Evolutionary conservation across 2,329 filamentous ascomycete species (phyloP).

Genomic region (Pseudophaeomoniella oleicola): DNA sequence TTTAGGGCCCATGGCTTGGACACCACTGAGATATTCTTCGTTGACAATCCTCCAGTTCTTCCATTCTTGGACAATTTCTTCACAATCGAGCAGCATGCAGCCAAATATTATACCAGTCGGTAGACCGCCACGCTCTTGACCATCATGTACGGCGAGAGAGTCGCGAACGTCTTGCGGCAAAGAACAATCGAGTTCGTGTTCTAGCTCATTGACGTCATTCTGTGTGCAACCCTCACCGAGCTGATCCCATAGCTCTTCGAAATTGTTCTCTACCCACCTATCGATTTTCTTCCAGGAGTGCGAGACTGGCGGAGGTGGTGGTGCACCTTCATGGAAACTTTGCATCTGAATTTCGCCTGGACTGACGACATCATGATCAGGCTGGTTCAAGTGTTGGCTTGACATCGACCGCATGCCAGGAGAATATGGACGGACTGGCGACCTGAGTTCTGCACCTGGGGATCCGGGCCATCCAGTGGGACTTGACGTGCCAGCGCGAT

Average conservation of each 20-base stretch:
- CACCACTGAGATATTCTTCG: conserved; percentile 62
- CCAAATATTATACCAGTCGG: conserved; percentile 90
- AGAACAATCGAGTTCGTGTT: conserved; percentile 89
- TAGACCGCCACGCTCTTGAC: conserved; percentile 84
- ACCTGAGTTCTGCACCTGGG: conserved; percentile 38
- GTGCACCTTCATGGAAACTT: conserved; percentile 79
- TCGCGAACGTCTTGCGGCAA: conserved; percentile 88
- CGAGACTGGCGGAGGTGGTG: conserved; percentile 70
- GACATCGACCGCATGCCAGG: conserved; percentile 74
- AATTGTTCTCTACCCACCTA: conserved; percentile 85
- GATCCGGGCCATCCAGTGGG: conserved; percentile 48
- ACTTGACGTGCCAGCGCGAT: conserved; percentile 34
- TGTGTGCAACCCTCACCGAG: conserved; percentile 79
- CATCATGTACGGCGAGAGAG: conserved; percentile 80
- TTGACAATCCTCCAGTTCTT: conserved; percentile 92
- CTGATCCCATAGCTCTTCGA: conserved; percentile 86
- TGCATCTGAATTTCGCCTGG: conserved; percentile 90
- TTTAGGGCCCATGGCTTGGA: conserved; percentile 36
- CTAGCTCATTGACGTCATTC: conserved; percentile 93
- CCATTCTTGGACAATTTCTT: conserved; percentile 97
- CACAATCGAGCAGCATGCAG: conserved; percentile 90
- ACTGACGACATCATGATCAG: conserved; percentile 53
- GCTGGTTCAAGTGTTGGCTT: conserved; percentile 48
- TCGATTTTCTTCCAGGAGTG: conserved; percentile 96
- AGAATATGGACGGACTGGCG: conserved; percentile 61